A percentile compares a stretch with the other conserved stretches of the same genome.
These are phyloP conservation scores for Pseudogymnoascus sp. DNA, from an alignment of 2,329 filamentous ascomycete species.

Conservation along the genomic window DNA sequence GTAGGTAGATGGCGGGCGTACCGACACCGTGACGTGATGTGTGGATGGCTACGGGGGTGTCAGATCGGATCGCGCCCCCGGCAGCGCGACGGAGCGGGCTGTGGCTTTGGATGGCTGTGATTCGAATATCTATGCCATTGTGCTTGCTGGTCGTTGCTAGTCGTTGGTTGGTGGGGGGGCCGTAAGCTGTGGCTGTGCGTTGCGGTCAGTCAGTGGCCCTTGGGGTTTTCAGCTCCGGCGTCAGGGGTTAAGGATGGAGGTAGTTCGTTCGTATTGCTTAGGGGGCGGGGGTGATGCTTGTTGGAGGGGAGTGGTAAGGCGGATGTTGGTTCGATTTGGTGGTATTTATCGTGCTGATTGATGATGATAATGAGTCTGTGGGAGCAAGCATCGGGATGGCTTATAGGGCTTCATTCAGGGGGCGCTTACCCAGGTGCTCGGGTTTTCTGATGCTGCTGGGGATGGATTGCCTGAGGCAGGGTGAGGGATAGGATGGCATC, in stretches of 20 bases:
- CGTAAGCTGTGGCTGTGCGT: conserved; percentile 2
- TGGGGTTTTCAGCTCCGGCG: neutral
- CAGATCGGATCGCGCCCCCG: neutral
- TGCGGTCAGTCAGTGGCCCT: no score
- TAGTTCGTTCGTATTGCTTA: neutral
- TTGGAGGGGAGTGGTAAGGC: neutral
- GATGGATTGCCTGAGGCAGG: neutral
- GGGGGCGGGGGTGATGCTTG: neutral
- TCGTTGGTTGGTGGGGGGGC: neutral
- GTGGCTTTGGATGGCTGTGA: neutral
- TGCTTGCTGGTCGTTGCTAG: neutral
- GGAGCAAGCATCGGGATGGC: neutral
- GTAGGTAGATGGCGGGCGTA: neutral
- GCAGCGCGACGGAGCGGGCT: neutral
- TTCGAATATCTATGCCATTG: neutral
- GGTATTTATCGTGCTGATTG: neutral
- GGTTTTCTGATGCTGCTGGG: neutral
- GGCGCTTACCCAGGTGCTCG: neutral
- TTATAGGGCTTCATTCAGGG: neutral
- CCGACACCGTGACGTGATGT: no score
- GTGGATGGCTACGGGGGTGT: neutral
- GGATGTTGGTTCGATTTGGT: neutral
- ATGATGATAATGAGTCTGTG: no score
- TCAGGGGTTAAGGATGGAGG: neutral
- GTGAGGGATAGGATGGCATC: neutral